phyloP scores from a whole-genome alignment of 2,329 filamentous ascomycete species.

The Stemphylium vesicarium region DNA sequence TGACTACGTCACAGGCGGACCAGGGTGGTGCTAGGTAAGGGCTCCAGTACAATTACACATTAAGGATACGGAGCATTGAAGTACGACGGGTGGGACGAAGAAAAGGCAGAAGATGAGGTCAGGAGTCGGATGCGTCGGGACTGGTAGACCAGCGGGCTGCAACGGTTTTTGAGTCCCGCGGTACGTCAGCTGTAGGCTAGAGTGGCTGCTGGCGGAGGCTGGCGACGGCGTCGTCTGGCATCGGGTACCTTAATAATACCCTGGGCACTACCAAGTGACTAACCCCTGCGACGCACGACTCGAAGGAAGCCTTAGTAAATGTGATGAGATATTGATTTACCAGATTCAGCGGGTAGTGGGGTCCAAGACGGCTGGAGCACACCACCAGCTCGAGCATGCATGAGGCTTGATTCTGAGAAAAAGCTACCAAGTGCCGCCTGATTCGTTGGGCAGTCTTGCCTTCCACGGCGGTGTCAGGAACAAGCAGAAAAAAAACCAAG shows the following conservation, averaged over 20 bases:
- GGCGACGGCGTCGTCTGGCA: constrained; percentile 15
- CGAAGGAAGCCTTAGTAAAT: constrained; percentile 8
- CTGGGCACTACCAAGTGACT: constrained; percentile 15
- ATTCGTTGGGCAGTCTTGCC: not conserved
- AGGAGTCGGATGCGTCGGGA: constrained; percentile 23
- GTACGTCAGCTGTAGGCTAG: constrained; percentile 33
- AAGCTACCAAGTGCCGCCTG: not conserved
- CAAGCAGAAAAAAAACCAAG: constrained; percentile 7
- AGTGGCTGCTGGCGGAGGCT: constrained; percentile 22
- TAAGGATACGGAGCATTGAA: constrained; percentile 20
- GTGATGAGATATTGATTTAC: constrained; percentile 18
- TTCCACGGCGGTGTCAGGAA: constrained; percentile 14
- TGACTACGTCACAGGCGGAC: constrained; percentile 18
- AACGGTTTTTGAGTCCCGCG: constrained; percentile 28
- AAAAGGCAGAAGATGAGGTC: constrained; percentile 15
- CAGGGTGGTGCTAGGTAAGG: constrained; percentile 26
- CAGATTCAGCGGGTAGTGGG: constrained; percentile 7
- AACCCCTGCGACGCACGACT: constrained; percentile 18
- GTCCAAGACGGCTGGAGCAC: constrained; percentile 5
- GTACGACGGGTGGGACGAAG: constrained; percentile 14
- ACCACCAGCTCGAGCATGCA: constrained; percentile 2
- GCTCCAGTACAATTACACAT: constrained; percentile 30
- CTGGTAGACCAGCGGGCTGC: constrained; percentile 28
- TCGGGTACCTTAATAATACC: constrained; percentile 36
- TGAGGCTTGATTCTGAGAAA: constrained; percentile 13